Percentiles rank a stretch among this genome's conserved stretches.
Evolutionary conservation across 2,329 filamentous ascomycete genomes (phyloP).

Genomic region (Dactylellina leptospora): DNA sequence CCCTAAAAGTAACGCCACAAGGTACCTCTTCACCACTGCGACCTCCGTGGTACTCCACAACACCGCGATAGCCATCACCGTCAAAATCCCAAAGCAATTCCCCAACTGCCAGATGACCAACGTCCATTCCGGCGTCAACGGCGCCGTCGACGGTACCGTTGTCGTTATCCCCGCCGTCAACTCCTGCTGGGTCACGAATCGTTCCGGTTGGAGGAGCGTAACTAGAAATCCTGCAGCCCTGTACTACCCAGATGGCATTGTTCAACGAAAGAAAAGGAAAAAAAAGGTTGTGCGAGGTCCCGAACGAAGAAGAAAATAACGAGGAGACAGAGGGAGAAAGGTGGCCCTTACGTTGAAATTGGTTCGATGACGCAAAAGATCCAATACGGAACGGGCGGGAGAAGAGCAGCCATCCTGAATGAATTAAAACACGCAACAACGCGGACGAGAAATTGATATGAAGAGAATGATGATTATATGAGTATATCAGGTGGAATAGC

Average conservation of each 20-base stretch:
- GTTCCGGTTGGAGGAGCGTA: slow-evolving; percentile 39
- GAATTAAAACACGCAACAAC: not conserved
- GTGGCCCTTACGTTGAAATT: slow-evolving; percentile 53
- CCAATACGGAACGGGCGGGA: slow-evolving; percentile 53
- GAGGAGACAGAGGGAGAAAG: not conserved
- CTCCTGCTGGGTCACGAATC: slow-evolving; percentile 52
- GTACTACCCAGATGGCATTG: not conserved
- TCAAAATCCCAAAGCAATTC: slow-evolving; percentile 53
- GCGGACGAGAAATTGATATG: not conserved
- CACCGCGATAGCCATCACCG: slow-evolving; percentile 53
- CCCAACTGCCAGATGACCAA: slow-evolving; percentile 50
- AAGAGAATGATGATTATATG: not conserved
- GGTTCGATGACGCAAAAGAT: slow-evolving; percentile 54
- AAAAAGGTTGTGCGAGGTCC: no score
- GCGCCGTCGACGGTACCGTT: slow-evolving; percentile 18
- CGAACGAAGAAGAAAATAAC: no score
- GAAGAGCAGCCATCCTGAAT: slow-evolving; percentile 29
- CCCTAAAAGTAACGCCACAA: slow-evolving; percentile 52
- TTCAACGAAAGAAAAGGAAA: no score
- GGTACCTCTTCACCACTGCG: slow-evolving; percentile 50
- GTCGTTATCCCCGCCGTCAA: no score
- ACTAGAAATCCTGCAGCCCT: slow-evolving; percentile 53
- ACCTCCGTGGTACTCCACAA: slow-evolving; percentile 53
- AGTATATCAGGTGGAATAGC: no score
- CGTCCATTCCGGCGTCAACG: slow-evolving; percentile 26